Evolutionary conservation across 2,329 filamentous ascomycete species (phyloP), one percentile per base, ranked within the genome.

Genomic region (Pestalotiopsis sp.): DNA sequence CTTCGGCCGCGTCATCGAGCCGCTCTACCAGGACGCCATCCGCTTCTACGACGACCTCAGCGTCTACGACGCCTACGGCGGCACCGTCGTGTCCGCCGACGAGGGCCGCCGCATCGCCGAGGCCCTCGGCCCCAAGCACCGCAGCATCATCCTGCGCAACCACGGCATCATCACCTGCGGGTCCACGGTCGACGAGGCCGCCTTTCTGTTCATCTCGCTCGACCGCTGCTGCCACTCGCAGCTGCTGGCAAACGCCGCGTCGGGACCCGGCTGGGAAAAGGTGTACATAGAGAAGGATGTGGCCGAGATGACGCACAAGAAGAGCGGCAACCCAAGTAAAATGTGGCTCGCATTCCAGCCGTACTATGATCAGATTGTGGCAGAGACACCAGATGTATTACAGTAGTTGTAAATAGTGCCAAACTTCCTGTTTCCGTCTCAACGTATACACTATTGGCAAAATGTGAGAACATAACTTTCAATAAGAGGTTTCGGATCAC

Each of bases 1-100:
- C 0, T 82, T 89, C 57, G 87, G 87, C 4, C 83, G 83, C 71
- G 82, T 81, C n/a, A 81, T 90, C 63, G 87, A 90, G 70, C 89
- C 86, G 73, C 84, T 87, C 62, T 87, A 87, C 1, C 88, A 90
- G 77, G 88, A 90, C 72, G 79, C 82, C 0, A 89, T 84, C 70
- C 81, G 82, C 6, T 87, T 87, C 74, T 80, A 85, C 76, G 80
- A 86, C 67, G 77, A 80, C 65, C 71, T 77, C 57, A 78, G 57
- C 58, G 68, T 81, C 0, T 81, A 81, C 72, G 49, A 23, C 20
- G 61, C 66, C 38, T 31, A 59, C 49, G 62, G 64, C 45, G 83
- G 83, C 4, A 76, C 83, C 3, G 82, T 84, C 0, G 73, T 84
- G 5, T 80, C 77, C 4, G 74, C 75, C 12, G 80, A 83, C 64